phyloP scores from a whole-genome alignment of 2,329 filamentous ascomycete species.

The Nemania diffusa region DNA sequence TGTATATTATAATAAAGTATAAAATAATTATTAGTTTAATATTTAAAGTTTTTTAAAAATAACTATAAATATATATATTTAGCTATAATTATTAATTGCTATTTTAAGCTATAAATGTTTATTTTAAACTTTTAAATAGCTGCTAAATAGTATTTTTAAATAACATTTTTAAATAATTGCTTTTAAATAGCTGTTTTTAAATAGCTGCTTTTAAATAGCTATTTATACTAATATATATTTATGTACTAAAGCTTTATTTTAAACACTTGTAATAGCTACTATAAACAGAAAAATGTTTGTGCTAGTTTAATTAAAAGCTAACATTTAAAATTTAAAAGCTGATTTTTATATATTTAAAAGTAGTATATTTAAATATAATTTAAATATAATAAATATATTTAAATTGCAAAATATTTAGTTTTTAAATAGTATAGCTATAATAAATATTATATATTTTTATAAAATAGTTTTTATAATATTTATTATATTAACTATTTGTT shows the following conservation, averaged over 20 bases:
- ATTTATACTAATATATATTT: no score
- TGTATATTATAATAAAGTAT: neutral
- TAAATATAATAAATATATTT: constrained; percentile 7
- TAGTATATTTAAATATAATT: no score
- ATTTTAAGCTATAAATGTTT: neutral
- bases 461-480: neutral
- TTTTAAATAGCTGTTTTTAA: no score
- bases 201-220: no score
- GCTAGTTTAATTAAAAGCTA: neutral
- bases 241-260: neutral
- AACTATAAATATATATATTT: neutral
- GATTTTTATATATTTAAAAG: no score
- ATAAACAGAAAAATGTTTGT: neutral
- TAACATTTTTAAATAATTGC: no score
- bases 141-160: no score
- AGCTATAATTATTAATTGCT: neutral
- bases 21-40: neutral
- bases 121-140: neutral
- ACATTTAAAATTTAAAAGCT: no score
- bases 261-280: neutral
- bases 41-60: neutral
- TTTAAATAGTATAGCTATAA: neutral
- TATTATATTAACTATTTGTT: neutral
- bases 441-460: constrained; percentile 1
- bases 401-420: no score